Conservation (phyloP, 768 basidiomycete genomes). For the Boletus edulis region DNA sequence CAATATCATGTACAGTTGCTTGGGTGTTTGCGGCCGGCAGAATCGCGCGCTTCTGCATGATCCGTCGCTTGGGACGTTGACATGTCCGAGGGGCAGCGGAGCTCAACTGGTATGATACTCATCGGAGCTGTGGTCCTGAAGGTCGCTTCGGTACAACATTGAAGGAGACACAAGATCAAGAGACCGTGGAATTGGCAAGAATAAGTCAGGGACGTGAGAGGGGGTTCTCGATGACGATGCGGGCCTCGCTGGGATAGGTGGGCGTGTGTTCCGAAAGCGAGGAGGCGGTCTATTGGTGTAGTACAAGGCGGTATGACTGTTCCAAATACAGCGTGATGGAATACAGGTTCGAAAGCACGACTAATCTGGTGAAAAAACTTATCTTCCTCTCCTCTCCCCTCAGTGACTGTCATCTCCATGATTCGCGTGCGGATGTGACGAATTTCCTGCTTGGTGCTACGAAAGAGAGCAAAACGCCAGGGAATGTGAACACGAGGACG, state of each 20-base stretch:
- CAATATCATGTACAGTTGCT: too few species aligned
- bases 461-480: too few species aligned
- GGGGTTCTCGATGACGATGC: too few species aligned
- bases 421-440: conserved; percentile 24
- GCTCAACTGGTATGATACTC: too few species aligned
- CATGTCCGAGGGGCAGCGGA: too few species aligned
- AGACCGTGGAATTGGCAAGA: conserved; percentile 17
- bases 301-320: conserved; percentile 11
- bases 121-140: too few species aligned
- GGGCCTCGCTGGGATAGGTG: too few species aligned
- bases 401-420: conserved; percentile 20
- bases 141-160: background rate
- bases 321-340: conserved; percentile 13
- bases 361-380: background rate
- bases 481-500: too few species aligned
- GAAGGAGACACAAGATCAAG: background rate
- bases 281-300: conserved; percentile 8
- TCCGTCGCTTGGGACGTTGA: too few species aligned
- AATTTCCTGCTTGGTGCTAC: conserved; percentile 28
- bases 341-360: conserved; percentile 9
- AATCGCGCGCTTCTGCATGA: too few species aligned
- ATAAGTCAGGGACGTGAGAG: conserved; percentile 29
- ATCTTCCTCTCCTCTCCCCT: background rate
- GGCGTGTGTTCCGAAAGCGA: background rate
- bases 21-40: too few species aligned